Evolutionary conservation across 345 rosid genomes (phyloP).

Genomic region (Linum usitatissimum): DNA sequence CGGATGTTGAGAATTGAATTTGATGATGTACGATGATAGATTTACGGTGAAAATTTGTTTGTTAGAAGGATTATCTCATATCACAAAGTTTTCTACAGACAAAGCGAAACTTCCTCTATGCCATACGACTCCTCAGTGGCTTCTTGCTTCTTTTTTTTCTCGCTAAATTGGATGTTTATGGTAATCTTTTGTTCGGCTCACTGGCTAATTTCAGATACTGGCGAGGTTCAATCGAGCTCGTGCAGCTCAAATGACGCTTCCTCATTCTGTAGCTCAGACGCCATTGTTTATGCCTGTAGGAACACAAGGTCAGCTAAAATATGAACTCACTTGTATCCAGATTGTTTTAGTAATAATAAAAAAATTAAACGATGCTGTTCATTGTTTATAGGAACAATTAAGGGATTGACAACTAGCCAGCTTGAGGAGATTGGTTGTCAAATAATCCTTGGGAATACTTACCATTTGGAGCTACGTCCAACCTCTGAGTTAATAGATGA

Average conservation of each 20-base stretch:
- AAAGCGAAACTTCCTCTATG: no score
- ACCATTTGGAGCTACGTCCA: slow-evolving; percentile 77
- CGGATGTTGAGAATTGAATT: no score
- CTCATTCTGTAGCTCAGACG: slow-evolving; percentile 57
- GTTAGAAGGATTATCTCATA: no score
- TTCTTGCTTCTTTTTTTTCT: no score
- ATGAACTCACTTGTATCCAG: neutral
- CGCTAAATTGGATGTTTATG: neutral
- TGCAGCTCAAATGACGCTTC: slow-evolving; percentile 60
- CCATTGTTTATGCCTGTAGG: slow-evolving; percentile 88
- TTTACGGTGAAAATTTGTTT: no score
- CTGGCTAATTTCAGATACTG: slow-evolving; percentile 30
- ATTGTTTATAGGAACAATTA: slow-evolving; percentile 51
- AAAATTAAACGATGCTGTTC: slow-evolving; percentile 10
- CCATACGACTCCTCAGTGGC: no score
- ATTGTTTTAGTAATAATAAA: neutral
- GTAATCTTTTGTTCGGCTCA: neutral
- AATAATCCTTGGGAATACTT: slow-evolving; percentile 74
- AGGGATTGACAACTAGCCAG: slow-evolving; percentile 60
- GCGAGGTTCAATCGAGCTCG: slow-evolving; percentile 79
- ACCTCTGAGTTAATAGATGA: slow-evolving; percentile 70
- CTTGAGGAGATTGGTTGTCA: slow-evolving; percentile 88
- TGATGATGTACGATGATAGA: no score
- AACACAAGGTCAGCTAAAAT: slow-evolving; percentile 45
- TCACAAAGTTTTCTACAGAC: no score